Evolutionary conservation across 148 eudicot species (phyloP).

Genomic region (Amaranthus palmeri): DNA sequence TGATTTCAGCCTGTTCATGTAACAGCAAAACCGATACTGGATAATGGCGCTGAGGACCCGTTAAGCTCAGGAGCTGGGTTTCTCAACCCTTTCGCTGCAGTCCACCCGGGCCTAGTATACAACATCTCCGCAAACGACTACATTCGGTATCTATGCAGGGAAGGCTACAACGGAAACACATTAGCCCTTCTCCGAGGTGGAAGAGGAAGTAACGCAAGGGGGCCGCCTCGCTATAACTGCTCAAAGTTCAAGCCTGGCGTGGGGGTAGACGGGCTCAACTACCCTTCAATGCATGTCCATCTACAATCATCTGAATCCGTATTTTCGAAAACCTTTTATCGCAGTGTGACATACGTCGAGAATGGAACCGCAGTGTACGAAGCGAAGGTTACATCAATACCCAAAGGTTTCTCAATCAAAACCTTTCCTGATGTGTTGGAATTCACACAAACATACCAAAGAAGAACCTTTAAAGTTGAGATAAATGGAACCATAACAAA

Average conservation of each 20-base stretch:
- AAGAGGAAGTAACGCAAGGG: neutral
- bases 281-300: conserved; percentile 67
- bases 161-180: conserved; percentile 52
- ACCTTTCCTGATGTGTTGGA: conserved; percentile 43
- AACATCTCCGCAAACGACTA: conserved; percentile 48
- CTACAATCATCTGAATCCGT: conserved; percentile 5
- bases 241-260: conserved; percentile 26
- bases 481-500: conserved; percentile 36
- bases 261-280: conserved; percentile 74
- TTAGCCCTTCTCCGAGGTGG: conserved; percentile 33
- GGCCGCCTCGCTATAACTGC: conserved; percentile 39
- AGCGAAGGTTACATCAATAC: conserved; percentile 32
- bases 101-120: conserved; percentile 65
- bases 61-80: conserved; percentile 59
- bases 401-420: conserved; percentile 33
- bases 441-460: conserved; percentile 32
- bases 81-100: conserved; percentile 51
- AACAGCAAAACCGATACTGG: conserved; percentile 55
- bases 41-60: conserved; percentile 38
- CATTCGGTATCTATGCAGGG: conserved; percentile 55
- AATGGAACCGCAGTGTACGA: conserved; percentile 28
- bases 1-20: neutral
- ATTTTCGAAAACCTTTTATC: conserved; percentile 37
- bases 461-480: conserved; percentile 43
- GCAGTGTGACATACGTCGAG: conserved; percentile 68